Conservation (phyloP, 2,329 filamentous ascomycete genomes). For the Seiridium cupressi region DNA sequence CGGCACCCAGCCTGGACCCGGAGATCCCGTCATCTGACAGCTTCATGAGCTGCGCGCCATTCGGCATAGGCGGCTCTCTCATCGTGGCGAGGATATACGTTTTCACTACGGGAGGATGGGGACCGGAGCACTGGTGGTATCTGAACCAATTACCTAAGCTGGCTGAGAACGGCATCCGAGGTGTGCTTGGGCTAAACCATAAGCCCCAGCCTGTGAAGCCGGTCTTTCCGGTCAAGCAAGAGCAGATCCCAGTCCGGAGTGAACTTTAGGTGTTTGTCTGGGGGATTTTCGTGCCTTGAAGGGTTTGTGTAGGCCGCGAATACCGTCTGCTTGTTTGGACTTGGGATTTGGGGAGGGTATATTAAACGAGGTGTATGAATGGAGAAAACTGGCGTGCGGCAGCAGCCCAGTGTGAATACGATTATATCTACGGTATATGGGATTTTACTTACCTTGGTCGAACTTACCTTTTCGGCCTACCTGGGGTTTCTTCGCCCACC, state of each 20-base stretch:
- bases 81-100: slow-evolving; percentile 6
- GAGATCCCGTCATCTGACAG: slow-evolving; percentile 7
- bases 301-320: too few species aligned
- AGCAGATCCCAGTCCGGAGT: neutral
- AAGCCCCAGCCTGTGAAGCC: neutral
- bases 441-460: too few species aligned
- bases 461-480: too few species aligned
- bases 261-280: neutral
- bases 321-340: too few species aligned
- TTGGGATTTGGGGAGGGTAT: too few species aligned
- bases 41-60: slow-evolving; percentile 11
- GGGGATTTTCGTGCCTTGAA: neutral
- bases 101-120: slow-evolving; percentile 6
- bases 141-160: neutral
- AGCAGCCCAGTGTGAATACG: too few species aligned
- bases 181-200: neutral
- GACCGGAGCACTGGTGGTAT: slow-evolving; percentile 7
- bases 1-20: slow-evolving; percentile 8
- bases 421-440: too few species aligned
- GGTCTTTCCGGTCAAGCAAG: neutral
- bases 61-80: slow-evolving; percentile 4
- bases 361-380: too few species aligned
- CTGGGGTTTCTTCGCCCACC: too few species aligned
- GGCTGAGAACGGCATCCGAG: neutral
- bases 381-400: too few species aligned